These are phyloP conservation scores for Fusarium temperatum DNA, from an alignment of 2,329 filamentous ascomycete genomes.

Conservation along the genomic window DNA sequence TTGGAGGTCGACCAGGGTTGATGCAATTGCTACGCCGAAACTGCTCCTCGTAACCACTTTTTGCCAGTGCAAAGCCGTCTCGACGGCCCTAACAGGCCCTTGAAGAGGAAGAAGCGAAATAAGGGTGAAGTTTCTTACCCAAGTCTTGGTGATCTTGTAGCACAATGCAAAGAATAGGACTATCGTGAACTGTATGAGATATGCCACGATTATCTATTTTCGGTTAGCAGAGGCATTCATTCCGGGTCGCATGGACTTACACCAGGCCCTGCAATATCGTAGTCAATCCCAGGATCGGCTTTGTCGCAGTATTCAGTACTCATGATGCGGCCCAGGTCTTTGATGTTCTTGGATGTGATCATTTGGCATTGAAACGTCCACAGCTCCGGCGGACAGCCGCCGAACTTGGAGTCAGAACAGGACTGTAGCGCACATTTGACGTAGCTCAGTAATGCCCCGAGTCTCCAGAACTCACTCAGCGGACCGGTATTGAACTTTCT, in stretches of 20 bases:
- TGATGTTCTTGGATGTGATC: not conserved
- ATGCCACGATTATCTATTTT: not conserved
- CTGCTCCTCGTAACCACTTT: accelerated
- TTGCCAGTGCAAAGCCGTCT: accelerated
- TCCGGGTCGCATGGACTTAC: not conserved
- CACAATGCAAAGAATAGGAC: not conserved
- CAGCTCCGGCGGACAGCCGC: not conserved
- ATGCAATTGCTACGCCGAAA: not conserved
- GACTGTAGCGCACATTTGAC: not conserved
- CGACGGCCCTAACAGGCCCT: accelerated
- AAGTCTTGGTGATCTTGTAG: not conserved
- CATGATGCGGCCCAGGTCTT: not conserved
- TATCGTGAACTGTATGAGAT: not conserved
- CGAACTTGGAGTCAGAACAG: not conserved
- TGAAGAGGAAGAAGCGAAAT: not conserved
- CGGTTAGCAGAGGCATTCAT: accelerated
- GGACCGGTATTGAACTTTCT: accelerated
- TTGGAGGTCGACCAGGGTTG: not conserved
- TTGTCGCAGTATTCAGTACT: not conserved
- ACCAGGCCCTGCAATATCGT: constrained; percentile 21
- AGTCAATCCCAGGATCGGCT: not conserved
- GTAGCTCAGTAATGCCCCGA: accelerated
- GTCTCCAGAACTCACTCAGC: accelerated
- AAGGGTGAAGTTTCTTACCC: not conserved
- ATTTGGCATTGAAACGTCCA: not conserved